Evolutionary conservation across 2,329 filamentous ascomycete genomes (phyloP), one percentile per base, ranked within the genome.

Genomic region (Davidsoniella australis): DNA sequence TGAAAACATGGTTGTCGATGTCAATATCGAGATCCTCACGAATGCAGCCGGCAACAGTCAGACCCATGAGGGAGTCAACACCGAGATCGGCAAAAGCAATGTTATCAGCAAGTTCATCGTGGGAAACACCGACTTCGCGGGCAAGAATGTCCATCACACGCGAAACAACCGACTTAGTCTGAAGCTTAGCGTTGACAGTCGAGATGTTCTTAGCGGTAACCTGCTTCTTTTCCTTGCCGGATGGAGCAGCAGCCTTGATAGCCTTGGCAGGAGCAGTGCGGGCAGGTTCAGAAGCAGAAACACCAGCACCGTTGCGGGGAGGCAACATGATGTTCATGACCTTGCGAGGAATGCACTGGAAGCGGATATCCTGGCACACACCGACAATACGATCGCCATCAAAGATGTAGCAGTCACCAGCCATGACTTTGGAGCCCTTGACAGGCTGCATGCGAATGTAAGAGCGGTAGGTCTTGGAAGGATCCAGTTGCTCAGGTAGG

Each of bases 271-370:
- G 52, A 43, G 64, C 61, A 38, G 64, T 57, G 29, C 64, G 56
- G 47, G 62, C 54, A 20, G 65, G 58, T 5, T 63, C 56, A 20
- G 61, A 55, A 40, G 65, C 58, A 29, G 62, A 59, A 40, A 64
- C 62, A 18, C 64, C 61, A 38, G 62, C 64, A 54, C 69, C 68
- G 43, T 73, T 73, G 24, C 70, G 67, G 1, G 78, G 78, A 49
- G 80, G 78, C 54, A 84, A 65, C 61, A 84, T 72, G 56, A 77
- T 71, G 65, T 81, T 80, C 53, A 83, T 67, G 20, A 79, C 68
- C 57, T 74, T 73, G 57, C 80, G 77, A 36, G 79, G 78, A 48
- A 82, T 79, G 56, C 74, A 69, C 60, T 76, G 73, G 67, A 83
- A 82, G 62, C 77, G 78, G 56, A 82, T 69, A 45, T 78, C 76